Conservation (phyloP, 2,329 filamentous ascomycete genomes). For the Sporothrix mexicana region DNA sequence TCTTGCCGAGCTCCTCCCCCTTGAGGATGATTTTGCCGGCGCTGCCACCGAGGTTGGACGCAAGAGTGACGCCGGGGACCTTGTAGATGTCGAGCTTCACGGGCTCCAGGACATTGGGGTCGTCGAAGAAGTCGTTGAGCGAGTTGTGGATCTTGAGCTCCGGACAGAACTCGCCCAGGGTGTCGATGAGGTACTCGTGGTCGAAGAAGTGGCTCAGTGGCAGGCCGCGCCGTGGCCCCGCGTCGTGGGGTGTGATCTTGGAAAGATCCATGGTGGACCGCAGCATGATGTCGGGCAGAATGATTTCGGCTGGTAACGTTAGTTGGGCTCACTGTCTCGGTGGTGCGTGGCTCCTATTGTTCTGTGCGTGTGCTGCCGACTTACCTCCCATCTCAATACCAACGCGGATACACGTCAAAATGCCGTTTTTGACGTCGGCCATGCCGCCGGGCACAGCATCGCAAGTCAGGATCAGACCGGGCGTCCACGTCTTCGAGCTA, state of each 20-base stretch:
- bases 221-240: slow-evolving; percentile 42
- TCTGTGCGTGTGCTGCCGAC: slow-evolving; percentile 34
- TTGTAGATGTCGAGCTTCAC: slow-evolving; percentile 40
- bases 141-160: slow-evolving; percentile 47
- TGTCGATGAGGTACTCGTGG: slow-evolving; percentile 42
- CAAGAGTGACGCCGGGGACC: slow-evolving; percentile 36
- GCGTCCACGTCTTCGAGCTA: slow-evolving; percentile 48
- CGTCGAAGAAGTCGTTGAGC: slow-evolving; percentile 46
- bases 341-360: neutral
- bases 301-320: slow-evolving; percentile 44
- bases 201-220: slow-evolving; percentile 48
- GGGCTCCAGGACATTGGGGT: slow-evolving; percentile 42
- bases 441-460: slow-evolving; percentile 52
- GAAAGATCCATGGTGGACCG: slow-evolving; percentile 45
- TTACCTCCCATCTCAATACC: slow-evolving; percentile 56
- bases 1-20: slow-evolving; percentile 36
- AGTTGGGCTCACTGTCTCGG: neutral
- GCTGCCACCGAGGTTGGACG: slow-evolving; percentile 11
- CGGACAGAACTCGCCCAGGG: slow-evolving; percentile 45
- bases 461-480: slow-evolving; percentile 52
- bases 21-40: slow-evolving; percentile 42
- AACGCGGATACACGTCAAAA: slow-evolving; percentile 53
- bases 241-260: slow-evolving; percentile 39
- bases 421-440: slow-evolving; percentile 52
- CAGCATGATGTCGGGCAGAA: slow-evolving; percentile 47